A percentile compares a stretch with the other conserved stretches of the same genome.
phyloP scores from a whole-genome alignment of 805 yeast genomes.

The Metschnikowia amazonensis region DNA sequence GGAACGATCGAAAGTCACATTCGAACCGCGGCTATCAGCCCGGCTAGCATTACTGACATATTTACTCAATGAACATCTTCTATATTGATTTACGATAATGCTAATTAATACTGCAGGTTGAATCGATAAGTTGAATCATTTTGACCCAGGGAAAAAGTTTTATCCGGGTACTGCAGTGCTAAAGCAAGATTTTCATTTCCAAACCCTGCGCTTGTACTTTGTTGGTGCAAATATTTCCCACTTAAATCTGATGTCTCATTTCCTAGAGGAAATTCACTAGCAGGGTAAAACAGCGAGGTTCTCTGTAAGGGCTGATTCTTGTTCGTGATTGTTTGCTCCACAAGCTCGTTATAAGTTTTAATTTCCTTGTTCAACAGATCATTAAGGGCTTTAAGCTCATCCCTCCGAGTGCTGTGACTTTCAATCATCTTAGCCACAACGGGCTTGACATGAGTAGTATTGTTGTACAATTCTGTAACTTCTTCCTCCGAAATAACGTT shows the following conservation, averaged over 20 bases:
- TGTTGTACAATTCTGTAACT: constrained; percentile 68
- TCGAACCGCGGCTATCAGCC: neutral
- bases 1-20: neutral
- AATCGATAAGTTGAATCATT: neutral
- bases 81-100: neutral
- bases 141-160: neutral
- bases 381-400: constrained; percentile 71
- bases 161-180: neutral
- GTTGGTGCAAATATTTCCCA: constrained; percentile 18
- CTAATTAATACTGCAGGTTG: neutral
- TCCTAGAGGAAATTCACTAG: neutral
- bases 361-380: constrained; percentile 68
- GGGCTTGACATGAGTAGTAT: constrained; percentile 68
- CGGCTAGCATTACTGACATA: neutral
- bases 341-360: constrained; percentile 60
- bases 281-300: constrained; percentile 7
- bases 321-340: constrained; percentile 39
- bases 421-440: constrained; percentile 72
- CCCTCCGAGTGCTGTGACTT: constrained; percentile 68
- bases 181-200: constrained; percentile 27
- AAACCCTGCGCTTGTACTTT: constrained; percentile 40
- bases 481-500: constrained; percentile 51
- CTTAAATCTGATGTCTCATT: neutral
- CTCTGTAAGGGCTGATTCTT: neutral
- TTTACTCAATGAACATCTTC: neutral